Conservation (phyloP, 2,329 filamentous ascomycete species). For the Neoarthrinium moseri region DNA sequence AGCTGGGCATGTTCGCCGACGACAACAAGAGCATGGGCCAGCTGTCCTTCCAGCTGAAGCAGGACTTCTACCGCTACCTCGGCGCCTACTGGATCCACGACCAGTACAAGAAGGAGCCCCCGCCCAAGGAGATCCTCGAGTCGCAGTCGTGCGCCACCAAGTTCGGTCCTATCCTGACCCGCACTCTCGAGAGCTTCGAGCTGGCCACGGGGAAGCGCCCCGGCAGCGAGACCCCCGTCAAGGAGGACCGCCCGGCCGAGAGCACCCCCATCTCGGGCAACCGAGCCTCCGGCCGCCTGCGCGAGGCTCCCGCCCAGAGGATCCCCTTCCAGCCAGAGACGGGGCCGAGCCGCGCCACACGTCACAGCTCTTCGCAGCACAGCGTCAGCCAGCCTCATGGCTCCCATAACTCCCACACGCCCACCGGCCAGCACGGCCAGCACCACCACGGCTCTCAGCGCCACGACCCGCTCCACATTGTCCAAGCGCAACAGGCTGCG, state of each 20-base stretch:
- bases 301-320: conserved; percentile 81
- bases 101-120: conserved; percentile 75
- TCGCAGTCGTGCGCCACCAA: conserved; percentile 75
- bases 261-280: conserved; percentile 49
- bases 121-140: conserved; percentile 85
- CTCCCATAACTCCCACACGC: conserved; percentile 14
- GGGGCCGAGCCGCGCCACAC: conserved; percentile 60
- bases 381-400: conserved; percentile 21
- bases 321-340: conserved; percentile 84
- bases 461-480: conserved; percentile 27
- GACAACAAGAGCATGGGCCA: conserved; percentile 66
- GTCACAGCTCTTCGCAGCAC: conserved; percentile 53
- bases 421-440: conserved; percentile 18
- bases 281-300: conserved; percentile 62
- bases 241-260: conserved; percentile 58
- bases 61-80: conserved; percentile 86
- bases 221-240: conserved; percentile 58
- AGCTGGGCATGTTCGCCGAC: conserved; percentile 71
- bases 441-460: conserved; percentile 23
- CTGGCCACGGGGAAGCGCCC: conserved; percentile 50
- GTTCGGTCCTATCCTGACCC: conserved; percentile 73
- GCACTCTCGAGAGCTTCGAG: conserved; percentile 76
- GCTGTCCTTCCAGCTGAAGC: conserved; percentile 84
- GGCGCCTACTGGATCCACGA: conserved; percentile 83
- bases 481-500: conserved; percentile 29